These are phyloP conservation scores for Jaenimonas drosophilae DNA, from an alignment of 208 protist species.

Conservation along the genomic window DNA sequence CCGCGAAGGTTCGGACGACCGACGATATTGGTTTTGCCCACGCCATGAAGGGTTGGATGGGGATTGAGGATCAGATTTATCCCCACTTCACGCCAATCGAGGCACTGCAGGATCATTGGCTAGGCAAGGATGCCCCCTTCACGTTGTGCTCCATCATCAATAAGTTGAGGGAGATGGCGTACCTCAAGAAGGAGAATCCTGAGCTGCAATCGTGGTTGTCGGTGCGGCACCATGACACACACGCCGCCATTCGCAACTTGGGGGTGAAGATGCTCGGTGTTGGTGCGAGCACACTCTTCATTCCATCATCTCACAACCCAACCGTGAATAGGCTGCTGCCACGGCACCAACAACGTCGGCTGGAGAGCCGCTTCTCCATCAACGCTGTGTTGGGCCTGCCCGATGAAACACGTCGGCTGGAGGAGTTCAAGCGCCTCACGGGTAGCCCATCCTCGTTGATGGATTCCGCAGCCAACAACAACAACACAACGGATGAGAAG, in stretches of 20 bases:
- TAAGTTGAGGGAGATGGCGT: conserved; percentile 85
- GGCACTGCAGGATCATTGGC: conserved; percentile 84
- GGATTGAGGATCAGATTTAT: conserved; percentile 73
- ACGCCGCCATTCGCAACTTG: conserved; percentile 77
- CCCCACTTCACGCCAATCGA: conserved; percentile 86
- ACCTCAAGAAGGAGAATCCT: conserved; percentile 77
- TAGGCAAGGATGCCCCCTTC: conserved; percentile 83
- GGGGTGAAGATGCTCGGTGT: conserved; percentile 74
- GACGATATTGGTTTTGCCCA: conserved; percentile 69
- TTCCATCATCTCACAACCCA: conserved; percentile 61
- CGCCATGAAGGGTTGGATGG: conserved; percentile 83
- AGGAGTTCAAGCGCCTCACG: conserved; percentile 75
- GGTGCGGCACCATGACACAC: conserved; percentile 58
- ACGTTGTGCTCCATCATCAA: conserved; percentile 74
- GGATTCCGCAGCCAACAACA: conserved; percentile 14
- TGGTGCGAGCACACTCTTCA: conserved; percentile 73
- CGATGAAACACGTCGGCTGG: conserved; percentile 68
- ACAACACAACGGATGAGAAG: background rate
- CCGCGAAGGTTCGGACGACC: conserved; percentile 47
- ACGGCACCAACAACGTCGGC: conserved; percentile 67
- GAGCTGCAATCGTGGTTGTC: conserved; percentile 87
- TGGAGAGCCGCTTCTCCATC: conserved; percentile 67
- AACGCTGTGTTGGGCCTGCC: conserved; percentile 69
- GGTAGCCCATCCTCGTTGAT: conserved; percentile 16
- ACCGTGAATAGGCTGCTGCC: conserved; percentile 82